A percentile compares a stretch with the other conserved stretches of the same genome.
Conservation (phyloP, 139 green algal genomes). For the Chlamydomonas incerta region DNA sequence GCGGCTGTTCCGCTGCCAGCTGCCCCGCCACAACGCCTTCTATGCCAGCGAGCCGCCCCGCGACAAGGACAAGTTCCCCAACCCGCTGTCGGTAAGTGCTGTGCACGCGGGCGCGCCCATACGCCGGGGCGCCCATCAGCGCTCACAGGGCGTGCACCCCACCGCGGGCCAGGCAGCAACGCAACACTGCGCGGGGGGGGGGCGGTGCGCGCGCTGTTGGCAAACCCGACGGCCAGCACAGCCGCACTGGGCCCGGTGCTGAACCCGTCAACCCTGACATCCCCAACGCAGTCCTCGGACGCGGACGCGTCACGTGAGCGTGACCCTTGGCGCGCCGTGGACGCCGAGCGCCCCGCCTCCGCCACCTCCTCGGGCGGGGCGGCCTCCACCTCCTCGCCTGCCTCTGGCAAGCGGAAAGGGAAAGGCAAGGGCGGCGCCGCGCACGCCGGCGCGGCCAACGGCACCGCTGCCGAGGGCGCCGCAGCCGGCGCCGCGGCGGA, state of each 20-base stretch:
- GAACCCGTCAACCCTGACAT: too few relatives aligned
- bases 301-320: slow-evolving; percentile 28
- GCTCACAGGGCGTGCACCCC: too few relatives aligned
- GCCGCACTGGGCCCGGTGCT: background rate
- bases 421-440: background rate
- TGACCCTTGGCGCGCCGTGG: slow-evolving; percentile 59
- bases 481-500: slow-evolving; percentile 9
- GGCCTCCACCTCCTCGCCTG: background rate
- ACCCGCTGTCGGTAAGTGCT: slow-evolving; percentile 39
- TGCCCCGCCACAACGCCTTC: slow-evolving; percentile 80
- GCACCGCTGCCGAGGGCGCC: background rate
- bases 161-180: too few relatives aligned
- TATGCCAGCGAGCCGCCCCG: slow-evolving; percentile 74
- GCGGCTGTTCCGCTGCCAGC: slow-evolving; percentile 84
- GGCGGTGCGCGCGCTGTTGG: too few relatives aligned
- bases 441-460: background rate
- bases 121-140: too few relatives aligned
- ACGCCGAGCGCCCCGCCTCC: slow-evolving; percentile 20
- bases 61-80: slow-evolving; percentile 49
- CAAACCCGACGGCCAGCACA: too few relatives aligned
- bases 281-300: slow-evolving; percentile 28
- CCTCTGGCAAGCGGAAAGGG: background rate
- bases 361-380: background rate
- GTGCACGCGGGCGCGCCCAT: too few relatives aligned
- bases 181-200: too few relatives aligned